Conservation (phyloP, 306 rosid genomes). For the Pachyrhizus erosus region DNA sequence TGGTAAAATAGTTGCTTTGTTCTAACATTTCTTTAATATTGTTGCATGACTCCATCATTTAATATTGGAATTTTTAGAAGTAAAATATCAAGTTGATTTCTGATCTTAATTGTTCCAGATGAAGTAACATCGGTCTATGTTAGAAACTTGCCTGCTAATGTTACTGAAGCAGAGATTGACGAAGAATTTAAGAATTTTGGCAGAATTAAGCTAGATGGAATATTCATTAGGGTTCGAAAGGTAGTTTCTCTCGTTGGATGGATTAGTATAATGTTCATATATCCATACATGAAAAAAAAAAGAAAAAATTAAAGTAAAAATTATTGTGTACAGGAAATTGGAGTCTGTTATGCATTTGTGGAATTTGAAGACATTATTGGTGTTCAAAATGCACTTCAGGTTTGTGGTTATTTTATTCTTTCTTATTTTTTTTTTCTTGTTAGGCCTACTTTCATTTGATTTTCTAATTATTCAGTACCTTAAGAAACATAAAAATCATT, state of each 20-base stretch:
- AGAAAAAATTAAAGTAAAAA: slow-evolving; percentile 37
- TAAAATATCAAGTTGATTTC: slow-evolving; percentile 41
- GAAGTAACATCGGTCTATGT: slow-evolving; percentile 94
- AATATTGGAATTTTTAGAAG: slow-evolving; percentile 12
- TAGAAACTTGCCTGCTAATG: slow-evolving; percentile 81
- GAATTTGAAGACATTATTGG: slow-evolving; percentile 90
- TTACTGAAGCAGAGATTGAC: slow-evolving; percentile 84
- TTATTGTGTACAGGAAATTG: slow-evolving; percentile 77
- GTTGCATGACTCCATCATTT: background rate
- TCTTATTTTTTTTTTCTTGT: background rate
- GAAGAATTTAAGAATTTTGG: slow-evolving; percentile 83
- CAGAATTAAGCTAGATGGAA: slow-evolving; percentile 79
- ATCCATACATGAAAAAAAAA: background rate
- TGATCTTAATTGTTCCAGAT: slow-evolving; percentile 55
- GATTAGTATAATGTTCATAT: background rate
- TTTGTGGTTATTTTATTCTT: slow-evolving; percentile 29
- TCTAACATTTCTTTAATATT: background rate
- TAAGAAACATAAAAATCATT: background rate
- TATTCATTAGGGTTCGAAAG: slow-evolving; percentile 84
- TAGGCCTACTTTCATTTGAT: background rate
- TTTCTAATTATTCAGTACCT: background rate
- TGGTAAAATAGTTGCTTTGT: background rate
- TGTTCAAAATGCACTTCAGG: slow-evolving; percentile 91
- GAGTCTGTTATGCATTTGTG: slow-evolving; percentile 95
- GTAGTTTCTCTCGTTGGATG: slow-evolving; percentile 47